phyloP scores from a whole-genome alignment of 176 grass and related monocot species.

The Neostapfia colusana region DNA sequence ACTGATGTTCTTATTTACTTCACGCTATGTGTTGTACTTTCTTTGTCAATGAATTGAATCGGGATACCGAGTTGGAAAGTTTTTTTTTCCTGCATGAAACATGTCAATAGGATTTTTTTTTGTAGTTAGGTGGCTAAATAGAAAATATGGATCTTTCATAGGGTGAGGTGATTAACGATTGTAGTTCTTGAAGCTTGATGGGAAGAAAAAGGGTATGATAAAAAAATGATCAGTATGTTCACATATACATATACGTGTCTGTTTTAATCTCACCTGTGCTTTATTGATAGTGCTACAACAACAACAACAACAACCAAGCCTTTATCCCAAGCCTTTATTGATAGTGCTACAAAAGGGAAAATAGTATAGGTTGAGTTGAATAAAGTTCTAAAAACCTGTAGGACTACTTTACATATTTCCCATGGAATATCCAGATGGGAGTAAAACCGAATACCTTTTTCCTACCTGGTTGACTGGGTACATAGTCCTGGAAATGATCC shows the following conservation, averaged over 20 bases:
- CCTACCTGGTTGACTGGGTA: neutral
- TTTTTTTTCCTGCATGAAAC: neutral
- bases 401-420: neutral
- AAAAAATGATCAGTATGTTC: neutral
- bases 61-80: neutral
- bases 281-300: neutral
- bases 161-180: neutral
- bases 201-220: neutral
- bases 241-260: constrained; percentile 13
- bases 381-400: neutral
- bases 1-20: neutral
- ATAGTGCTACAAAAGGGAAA: neutral
- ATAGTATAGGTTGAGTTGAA: neutral
- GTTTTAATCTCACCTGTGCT: neutral
- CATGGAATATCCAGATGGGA: neutral
- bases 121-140: neutral
- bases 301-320: no score
- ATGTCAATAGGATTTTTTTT: neutral
- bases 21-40: neutral
- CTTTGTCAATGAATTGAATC: neutral
- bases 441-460: neutral
- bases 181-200: neutral
- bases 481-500: neutral
- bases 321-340: no score
- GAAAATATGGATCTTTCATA: neutral